These are phyloP conservation scores for Patellaria atrata DNA, from an alignment of 495 filamentous ascomycete species.

Conservation along the genomic window DNA sequence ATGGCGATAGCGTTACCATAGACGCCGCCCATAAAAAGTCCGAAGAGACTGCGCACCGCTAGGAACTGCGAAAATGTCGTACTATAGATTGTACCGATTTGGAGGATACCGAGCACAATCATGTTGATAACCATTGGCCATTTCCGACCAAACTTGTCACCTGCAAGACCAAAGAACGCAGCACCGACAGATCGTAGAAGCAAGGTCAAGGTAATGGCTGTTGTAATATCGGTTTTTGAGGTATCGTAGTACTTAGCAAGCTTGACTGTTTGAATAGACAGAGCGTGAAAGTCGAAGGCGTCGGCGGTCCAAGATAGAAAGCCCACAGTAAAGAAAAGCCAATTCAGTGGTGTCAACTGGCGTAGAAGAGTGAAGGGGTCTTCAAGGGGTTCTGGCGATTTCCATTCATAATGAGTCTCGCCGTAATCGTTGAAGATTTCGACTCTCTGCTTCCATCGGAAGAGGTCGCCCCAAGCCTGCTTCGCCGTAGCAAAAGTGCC, in stretches of 20 bases:
- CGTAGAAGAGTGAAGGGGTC: conserved; percentile 48
- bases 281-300: conserved; percentile 64
- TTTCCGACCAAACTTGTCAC: conserved; percentile 63
- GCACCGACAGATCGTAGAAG: conserved; percentile 58
- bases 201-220: conserved; percentile 61
- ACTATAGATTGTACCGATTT: conserved; percentile 61
- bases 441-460: conserved; percentile 53
- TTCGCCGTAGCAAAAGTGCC: conserved; percentile 43
- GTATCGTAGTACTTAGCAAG: conserved; percentile 49
- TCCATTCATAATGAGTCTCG: conserved; percentile 43
- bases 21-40: conserved; percentile 72
- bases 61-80: conserved; percentile 52
- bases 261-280: conserved; percentile 57
- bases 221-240: conserved; percentile 53
- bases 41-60: conserved; percentile 54
- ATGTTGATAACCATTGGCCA: conserved; percentile 69
- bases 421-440: conserved; percentile 44
- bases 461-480: conserved; percentile 48
- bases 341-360: conserved; percentile 39
- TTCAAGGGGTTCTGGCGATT: conserved; percentile 38
- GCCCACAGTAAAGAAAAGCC: conserved; percentile 52
- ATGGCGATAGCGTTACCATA: conserved; percentile 73
- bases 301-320: conserved; percentile 53
- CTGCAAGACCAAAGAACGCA: conserved; percentile 53
- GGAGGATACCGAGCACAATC: conserved; percentile 45